Conservation (phyloP, 768 basidiomycete genomes). For the Coprinopsis marcescibilis region DNA sequence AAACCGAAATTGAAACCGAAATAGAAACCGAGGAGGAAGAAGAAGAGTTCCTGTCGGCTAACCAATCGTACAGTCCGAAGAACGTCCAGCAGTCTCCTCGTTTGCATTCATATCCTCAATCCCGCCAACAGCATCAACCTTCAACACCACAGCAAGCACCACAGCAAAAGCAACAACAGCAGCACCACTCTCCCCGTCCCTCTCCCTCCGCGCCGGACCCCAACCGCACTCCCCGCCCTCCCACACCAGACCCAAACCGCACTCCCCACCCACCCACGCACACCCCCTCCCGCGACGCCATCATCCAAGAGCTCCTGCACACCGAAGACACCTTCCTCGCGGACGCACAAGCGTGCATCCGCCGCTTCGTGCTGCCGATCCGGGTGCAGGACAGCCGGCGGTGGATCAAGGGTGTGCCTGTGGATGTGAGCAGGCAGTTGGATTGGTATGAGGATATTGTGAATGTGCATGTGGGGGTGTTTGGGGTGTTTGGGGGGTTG, state of each 20-base stretch:
- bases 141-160: too few species aligned
- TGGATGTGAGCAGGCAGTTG: constrained; percentile 63
- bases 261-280: background rate
- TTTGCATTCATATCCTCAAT: too few species aligned
- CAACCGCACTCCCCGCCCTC: background rate
- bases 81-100: too few species aligned
- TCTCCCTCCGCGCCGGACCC: too few species aligned
- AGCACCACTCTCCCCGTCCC: too few species aligned
- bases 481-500: constrained; percentile 12
- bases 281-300: constrained; percentile 29
- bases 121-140: too few species aligned
- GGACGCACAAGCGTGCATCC: constrained; percentile 58
- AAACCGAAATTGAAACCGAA: too few species aligned
- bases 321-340: constrained; percentile 67
- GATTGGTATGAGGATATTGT: constrained; percentile 89
- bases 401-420: constrained; percentile 81
- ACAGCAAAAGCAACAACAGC: too few species aligned
- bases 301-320: constrained; percentile 51
- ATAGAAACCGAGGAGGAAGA: too few species aligned
- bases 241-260: background rate
- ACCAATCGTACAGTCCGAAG: too few species aligned
- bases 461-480: constrained; percentile 60
- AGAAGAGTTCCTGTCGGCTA: too few species aligned
- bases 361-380: constrained; percentile 74
- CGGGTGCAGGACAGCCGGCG: constrained; percentile 60